Conservation (phyloP, 2,329 filamentous ascomycete species). For the Botryotinia convoluta region DNA sequence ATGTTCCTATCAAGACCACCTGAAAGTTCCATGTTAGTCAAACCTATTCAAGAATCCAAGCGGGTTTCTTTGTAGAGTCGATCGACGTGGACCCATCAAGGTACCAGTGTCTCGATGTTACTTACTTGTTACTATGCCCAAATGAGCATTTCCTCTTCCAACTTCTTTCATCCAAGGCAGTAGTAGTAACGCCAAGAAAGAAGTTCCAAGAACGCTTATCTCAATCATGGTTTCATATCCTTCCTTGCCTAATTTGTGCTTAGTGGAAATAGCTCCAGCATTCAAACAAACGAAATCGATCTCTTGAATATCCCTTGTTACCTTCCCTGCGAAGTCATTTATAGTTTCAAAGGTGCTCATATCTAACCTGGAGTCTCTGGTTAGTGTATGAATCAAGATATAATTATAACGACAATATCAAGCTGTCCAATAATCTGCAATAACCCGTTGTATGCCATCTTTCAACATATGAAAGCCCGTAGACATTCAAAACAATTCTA, state of each 20-base stretch:
- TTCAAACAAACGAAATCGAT: constrained; percentile 38
- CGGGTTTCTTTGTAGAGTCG: neutral
- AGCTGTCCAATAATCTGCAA: neutral
- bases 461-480: neutral
- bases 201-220: constrained; percentile 57
- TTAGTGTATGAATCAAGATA: neutral
- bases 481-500: neutral
- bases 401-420: neutral
- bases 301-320: constrained; percentile 29
- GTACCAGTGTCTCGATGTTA: constrained; percentile 10
- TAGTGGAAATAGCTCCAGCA: constrained; percentile 31
- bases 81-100: neutral
- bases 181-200: constrained; percentile 52
- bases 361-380: constrained; percentile 23
- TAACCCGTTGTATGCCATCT: neutral
- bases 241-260: constrained; percentile 34
- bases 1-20: constrained; percentile 2
- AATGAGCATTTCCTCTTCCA: constrained; percentile 33
- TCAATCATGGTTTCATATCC: constrained; percentile 54
- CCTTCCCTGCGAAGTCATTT: constrained; percentile 30
- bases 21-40: neutral
- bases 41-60: neutral
- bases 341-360: constrained; percentile 31
- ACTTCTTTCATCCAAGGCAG: constrained; percentile 46
- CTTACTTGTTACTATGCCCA: constrained; percentile 31